Conservation (phyloP, 192 early-diverging fungal species). For the Cetraspora pellucida region DNA sequence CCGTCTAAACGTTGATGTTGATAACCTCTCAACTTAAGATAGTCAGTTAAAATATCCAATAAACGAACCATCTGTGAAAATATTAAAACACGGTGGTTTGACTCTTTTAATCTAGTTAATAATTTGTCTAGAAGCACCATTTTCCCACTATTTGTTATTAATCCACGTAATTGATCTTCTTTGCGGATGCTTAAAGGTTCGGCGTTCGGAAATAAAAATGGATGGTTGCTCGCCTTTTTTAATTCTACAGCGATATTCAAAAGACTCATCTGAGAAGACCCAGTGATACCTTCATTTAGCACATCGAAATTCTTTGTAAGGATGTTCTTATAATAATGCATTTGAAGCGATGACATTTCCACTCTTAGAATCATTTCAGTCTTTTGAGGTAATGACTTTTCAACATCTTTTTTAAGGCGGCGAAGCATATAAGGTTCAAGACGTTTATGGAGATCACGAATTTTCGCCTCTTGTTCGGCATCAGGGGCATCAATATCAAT, state of each 20-base stretch:
- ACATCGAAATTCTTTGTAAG: constrained; percentile 90
- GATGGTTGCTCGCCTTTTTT: constrained; percentile 97
- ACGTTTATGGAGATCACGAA: constrained; percentile 78
- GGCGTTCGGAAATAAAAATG: constrained; percentile 84
- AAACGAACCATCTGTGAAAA: constrained; percentile 98
- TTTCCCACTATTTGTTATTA: constrained; percentile 94
- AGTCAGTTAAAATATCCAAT: constrained; percentile 96
- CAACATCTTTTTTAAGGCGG: constrained; percentile 97
- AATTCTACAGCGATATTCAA: constrained; percentile 96
- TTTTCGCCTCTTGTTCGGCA: constrained; percentile 77
- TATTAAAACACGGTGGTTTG: constrained; percentile 95
- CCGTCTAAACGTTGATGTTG: constrained; percentile 95
- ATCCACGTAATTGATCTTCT: constrained; percentile 77
- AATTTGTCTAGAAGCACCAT: constrained; percentile 98
- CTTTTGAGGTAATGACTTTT: constrained; percentile 94
- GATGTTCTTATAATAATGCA: constrained; percentile 94
- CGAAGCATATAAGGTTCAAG: constrained; percentile 92
- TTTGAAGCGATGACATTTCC: constrained; percentile 86
- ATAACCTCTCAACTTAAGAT: constrained; percentile 83
- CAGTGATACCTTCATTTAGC: constrained; percentile 73
- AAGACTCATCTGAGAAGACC: constrained; percentile 72
- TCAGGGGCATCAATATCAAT: constrained; percentile 77
- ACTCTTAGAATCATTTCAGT: constrained; percentile 96
- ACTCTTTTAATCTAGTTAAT: constrained; percentile 82
- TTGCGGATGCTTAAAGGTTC: constrained; percentile 60